A percentile compares a stretch with the other conserved stretches of the same genome.
phyloP scores from a whole-genome alignment of 495 filamentous ascomycete genomes.

The Hypomontagnella submonticulosa region DNA sequence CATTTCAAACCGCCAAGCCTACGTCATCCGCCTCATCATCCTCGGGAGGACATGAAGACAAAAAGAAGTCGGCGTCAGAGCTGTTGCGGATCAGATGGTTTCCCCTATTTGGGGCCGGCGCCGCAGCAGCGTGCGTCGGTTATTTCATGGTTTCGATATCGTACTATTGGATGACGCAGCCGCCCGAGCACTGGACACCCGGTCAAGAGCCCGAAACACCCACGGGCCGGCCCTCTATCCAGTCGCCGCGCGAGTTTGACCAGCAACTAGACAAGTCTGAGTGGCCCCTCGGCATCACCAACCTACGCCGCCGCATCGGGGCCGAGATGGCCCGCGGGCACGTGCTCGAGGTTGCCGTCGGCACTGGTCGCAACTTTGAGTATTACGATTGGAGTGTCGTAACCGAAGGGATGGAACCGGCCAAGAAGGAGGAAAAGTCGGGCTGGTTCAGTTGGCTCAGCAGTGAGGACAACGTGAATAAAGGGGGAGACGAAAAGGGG shows the following conservation, averaged over 20 bases:
- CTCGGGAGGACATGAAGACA: slow-evolving; percentile 12
- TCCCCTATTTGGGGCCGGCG: slow-evolving; percentile 46
- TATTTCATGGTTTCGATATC: slow-evolving; percentile 44
- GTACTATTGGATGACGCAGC: slow-evolving; percentile 40
- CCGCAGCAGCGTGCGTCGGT: slow-evolving; percentile 42
- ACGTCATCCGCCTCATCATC: slow-evolving; percentile 9
- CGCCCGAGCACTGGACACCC: slow-evolving; percentile 34
- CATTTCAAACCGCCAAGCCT: slow-evolving; percentile 14
- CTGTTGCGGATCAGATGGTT: slow-evolving; percentile 42
- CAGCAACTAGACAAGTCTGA: slow-evolving; percentile 72
- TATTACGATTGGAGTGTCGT: slow-evolving; percentile 71
- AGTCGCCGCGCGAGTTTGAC: slow-evolving; percentile 69
- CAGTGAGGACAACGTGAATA: slow-evolving; percentile 14
- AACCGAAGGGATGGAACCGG: slow-evolving; percentile 23
- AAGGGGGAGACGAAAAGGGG: slow-evolving; percentile 8
- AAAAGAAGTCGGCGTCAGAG: slow-evolving; percentile 32
- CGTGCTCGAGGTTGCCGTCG: slow-evolving; percentile 88
- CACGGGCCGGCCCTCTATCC: slow-evolving; percentile 46
- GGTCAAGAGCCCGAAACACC: slow-evolving; percentile 44
- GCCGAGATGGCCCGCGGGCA: slow-evolving; percentile 71
- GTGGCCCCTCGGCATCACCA: slow-evolving; percentile 69
- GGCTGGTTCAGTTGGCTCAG: slow-evolving; percentile 35
- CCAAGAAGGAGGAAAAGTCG: slow-evolving; percentile 28
- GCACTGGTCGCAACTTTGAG: slow-evolving; percentile 86
- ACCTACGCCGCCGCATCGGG: slow-evolving; percentile 70